Base-by-base conservation (phyloP, 225 moss, liverwort and hornwort genomes). In the Sphagnum tenellum region DNA sequence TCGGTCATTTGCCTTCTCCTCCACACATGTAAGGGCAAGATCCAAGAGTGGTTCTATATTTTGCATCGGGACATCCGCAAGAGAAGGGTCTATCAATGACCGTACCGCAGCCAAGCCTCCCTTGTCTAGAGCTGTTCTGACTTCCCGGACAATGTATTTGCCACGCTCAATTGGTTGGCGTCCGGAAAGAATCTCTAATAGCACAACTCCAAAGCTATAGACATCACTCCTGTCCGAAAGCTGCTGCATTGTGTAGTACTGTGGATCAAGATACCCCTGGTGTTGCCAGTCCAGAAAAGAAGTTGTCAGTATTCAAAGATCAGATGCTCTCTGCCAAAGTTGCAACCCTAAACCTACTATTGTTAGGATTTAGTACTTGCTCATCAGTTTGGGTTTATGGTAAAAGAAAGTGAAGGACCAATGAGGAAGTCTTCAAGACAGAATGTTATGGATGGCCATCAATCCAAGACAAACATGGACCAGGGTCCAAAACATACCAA, bases 201-300 rank as follows among this genome's bases (percentile, higher is more conserved):
- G 77, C 50, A 95, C 91, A 46, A 95, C 84, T 49, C 95, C 96
- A 59, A 93, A 98, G 61, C 89, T 86, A 75, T 93, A 98, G 5
- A 98, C 90, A 49, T 98, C 96, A 64, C 85, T 87, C 86, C 86
- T 98, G 50, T 81, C 87, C 5, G 93, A 90, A 3, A 93, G 72
- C 46, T 88, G 79, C 12, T 90, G 77, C 6, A 89, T 85, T 69
- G 71, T 77, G 72, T 83, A 90, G 70, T 98, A 98, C 55, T 98
- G 90, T 9, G 93, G 93, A 60, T 98, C 93, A 46, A 98, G 64
- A 57, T 95, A 95, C 4, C 95, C 94, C 94, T 95, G 68, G 9
- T 51, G 55, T 51, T 66, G 11, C 61, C 47, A 46, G 7, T 5
- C 61, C 29, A 12, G 12, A 29, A 29, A 29, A 29, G 29, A 29